These are phyloP conservation scores for Periconia macrospinosa DNA, from an alignment of 2,329 filamentous ascomycete species.

Conservation along the genomic window DNA sequence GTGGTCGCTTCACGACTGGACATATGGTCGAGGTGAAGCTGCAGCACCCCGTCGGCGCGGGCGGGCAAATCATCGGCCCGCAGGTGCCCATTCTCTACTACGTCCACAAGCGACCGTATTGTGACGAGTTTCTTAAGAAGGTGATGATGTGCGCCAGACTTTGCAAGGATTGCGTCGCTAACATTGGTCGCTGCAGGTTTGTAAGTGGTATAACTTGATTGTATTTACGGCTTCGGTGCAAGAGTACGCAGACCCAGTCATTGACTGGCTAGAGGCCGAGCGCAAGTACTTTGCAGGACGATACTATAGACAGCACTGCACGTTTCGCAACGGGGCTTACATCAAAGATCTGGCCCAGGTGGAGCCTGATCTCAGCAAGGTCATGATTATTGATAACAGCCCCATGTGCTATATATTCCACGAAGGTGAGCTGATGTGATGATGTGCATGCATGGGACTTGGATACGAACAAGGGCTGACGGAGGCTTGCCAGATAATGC, in stretches of 20 bases:
- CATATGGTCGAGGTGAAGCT: constrained; percentile 99
- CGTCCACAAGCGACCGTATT: constrained; percentile 95
- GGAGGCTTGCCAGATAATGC: constrained; percentile 74
- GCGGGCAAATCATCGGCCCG: constrained; percentile 70
- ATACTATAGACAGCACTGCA: constrained; percentile 97
- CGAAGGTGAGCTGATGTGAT: constrained; percentile 65
- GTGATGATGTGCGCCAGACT: constrained; percentile 47
- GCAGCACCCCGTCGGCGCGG: constrained; percentile 69
- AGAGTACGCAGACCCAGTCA: constrained; percentile 97
- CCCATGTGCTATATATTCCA: constrained; percentile 97
- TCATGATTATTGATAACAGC: constrained; percentile 98
- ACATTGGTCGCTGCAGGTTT: constrained; percentile 59
- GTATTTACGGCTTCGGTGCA: constrained; percentile 97
- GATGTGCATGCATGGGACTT: constrained; percentile 24
- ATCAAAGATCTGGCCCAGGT: constrained; percentile 97
- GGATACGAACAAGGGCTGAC: constrained; percentile 13
- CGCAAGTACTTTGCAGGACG: constrained; percentile 92
- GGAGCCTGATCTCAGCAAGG: constrained; percentile 94
- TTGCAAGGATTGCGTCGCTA: constrained; percentile 14
- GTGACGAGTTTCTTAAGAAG: constrained; percentile 92
- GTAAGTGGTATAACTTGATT: constrained; percentile 97
- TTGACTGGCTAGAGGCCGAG: constrained; percentile 97
- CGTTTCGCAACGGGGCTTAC: constrained; percentile 90
- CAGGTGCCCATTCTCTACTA: constrained; percentile 98
- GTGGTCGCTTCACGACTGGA: constrained; percentile 90